Percentiles rank a stretch among this genome's conserved stretches.
Conservation (phyloP, 2,329 filamentous ascomycete species). For the Elsinoe batatas region DNA sequence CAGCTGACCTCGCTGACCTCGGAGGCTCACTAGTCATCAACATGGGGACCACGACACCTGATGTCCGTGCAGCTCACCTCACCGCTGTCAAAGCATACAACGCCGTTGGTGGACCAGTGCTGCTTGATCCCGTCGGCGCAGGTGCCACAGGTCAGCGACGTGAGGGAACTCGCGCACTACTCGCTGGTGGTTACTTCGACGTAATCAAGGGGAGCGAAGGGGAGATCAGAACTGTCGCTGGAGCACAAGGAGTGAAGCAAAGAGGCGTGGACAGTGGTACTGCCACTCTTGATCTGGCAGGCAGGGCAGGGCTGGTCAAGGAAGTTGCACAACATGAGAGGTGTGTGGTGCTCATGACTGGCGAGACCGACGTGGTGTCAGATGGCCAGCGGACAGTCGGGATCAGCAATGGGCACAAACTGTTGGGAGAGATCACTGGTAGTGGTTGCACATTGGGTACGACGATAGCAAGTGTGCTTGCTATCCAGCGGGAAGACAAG, state of each 20-base stretch:
- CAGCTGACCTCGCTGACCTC: conserved; percentile 64
- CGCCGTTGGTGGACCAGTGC: conserved; percentile 58
- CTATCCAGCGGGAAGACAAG: conserved; percentile 52
- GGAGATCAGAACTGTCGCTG: conserved; percentile 67
- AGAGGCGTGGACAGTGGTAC: conserved; percentile 72
- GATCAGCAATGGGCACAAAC: conserved; percentile 66
- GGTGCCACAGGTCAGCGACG: conserved; percentile 70
- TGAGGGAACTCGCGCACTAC: conserved; percentile 58
- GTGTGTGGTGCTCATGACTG: conserved; percentile 74
- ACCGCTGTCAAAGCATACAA: conserved; percentile 78
- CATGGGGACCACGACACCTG: conserved; percentile 82
- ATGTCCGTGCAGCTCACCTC: conserved; percentile 60
- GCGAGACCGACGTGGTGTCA: conserved; percentile 63
- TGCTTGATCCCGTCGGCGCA: conserved; percentile 85
- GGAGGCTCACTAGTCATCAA: conserved; percentile 79
- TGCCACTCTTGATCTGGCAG: conserved; percentile 42
- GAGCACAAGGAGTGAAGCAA: conserved; percentile 48
- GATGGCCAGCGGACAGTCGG: conserved; percentile 60
- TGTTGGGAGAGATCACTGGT: conserved; percentile 62
- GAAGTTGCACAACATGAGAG: conserved; percentile 58
- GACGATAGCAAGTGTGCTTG: conserved; percentile 64
- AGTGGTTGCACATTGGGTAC: conserved; percentile 77
- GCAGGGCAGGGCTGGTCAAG: conserved; percentile 54
- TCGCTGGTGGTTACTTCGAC: conserved; percentile 67
- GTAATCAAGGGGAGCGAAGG: conserved; percentile 92